phyloP scores from a whole-genome alignment of 768 basidiomycete species.

The Candolleomyces aberdarensis region DNA sequence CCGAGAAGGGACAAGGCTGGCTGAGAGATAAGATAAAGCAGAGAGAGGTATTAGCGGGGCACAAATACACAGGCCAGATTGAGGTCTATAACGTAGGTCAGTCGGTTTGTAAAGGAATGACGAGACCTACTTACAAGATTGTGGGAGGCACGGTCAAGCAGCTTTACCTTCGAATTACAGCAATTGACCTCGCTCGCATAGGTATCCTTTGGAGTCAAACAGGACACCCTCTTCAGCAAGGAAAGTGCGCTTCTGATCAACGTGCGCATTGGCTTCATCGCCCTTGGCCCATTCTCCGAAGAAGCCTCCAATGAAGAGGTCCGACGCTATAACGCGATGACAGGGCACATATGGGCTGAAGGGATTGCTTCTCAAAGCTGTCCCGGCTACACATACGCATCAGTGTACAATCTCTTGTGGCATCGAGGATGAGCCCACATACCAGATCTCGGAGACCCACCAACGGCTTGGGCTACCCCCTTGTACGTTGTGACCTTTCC shows the following conservation, averaged over 20 bases:
- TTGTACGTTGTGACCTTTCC: conserved; percentile 60
- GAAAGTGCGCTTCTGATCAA: conserved; percentile 45
- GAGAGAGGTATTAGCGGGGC: no score
- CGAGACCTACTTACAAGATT: no score
- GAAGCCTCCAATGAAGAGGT: conserved; percentile 60
- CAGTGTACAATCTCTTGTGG: not conserved
- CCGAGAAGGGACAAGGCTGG: no score
- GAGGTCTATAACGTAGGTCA: no score
- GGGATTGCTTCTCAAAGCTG: conserved; percentile 60
- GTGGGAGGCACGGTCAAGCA: not conserved
- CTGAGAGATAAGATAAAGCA: no score
- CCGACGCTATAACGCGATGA: conserved; percentile 65
- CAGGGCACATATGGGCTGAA: conserved; percentile 69
- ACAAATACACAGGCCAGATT: no score
- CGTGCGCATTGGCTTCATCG: conserved; percentile 39
- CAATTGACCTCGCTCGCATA: conserved; percentile 20
- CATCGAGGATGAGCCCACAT: not conserved
- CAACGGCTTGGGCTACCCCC: conserved; percentile 44
- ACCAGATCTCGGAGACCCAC: conserved; percentile 67
- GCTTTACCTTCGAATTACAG: not conserved
- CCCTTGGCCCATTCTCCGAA: conserved; percentile 56
- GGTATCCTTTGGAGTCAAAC: conserved; percentile 44
- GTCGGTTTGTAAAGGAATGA: no score
- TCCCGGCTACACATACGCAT: conserved; percentile 43
- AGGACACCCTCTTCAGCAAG: conserved; percentile 51